Evolutionary conservation across 2,329 filamentous ascomycete species (phyloP).

Genomic region (Capronia americana): DNA sequence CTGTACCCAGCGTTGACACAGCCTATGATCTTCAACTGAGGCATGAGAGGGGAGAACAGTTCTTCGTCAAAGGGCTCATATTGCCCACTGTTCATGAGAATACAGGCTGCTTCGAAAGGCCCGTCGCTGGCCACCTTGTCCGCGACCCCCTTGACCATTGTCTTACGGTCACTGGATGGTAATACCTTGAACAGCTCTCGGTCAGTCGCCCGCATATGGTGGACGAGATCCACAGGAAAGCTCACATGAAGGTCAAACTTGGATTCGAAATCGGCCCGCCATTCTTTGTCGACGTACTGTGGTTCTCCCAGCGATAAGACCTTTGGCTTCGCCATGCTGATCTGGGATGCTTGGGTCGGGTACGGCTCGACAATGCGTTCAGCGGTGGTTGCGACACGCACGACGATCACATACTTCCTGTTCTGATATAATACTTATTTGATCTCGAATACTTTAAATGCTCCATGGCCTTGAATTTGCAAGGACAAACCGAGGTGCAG

Average conservation of each 20-base stretch:
- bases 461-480: no score
- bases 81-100: slow-evolving; percentile 56
- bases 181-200: neutral
- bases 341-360: no score
- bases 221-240: no score
- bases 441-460: no score
- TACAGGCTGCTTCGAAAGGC: slow-evolving; percentile 56
- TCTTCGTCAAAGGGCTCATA: slow-evolving; percentile 59
- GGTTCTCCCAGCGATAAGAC: no score
- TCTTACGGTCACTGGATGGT: neutral
- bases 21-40: slow-evolving; percentile 53
- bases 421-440: no score
- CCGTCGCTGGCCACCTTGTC: slow-evolving; percentile 34
- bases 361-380: no score
- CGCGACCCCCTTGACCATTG: neutral
- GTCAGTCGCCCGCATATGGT: neutral
- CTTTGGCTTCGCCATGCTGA: no score
- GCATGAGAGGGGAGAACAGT: slow-evolving; percentile 50
- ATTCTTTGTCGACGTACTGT: no score
- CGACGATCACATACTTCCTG: no score
- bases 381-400: no score
- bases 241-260: neutral
- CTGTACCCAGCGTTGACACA: slow-evolving; percentile 56
- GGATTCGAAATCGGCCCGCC: neutral
- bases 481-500: no score